A percentile compares a stretch with the other conserved stretches of the same genome.
Conservation (phyloP, 257 asterid species). For the Capsicum rhomboideum region DNA sequence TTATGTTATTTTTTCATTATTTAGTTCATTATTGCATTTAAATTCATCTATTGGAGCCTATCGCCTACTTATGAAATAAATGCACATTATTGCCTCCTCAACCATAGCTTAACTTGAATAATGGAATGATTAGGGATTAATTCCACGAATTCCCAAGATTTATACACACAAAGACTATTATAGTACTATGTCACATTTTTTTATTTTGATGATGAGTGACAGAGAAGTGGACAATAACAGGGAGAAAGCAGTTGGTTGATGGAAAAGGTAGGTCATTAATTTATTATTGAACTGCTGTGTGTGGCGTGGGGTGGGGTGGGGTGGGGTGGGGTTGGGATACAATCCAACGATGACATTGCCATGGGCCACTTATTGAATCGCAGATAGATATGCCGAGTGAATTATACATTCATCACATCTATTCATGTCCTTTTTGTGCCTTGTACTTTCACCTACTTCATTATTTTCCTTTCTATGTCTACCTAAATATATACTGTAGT, state of each 20-base stretch:
- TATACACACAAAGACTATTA: neutral
- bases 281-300: neutral
- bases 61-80: neutral
- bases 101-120: neutral
- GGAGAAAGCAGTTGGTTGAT: neutral
- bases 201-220: neutral
- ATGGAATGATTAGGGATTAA: neutral
- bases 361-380: neutral
- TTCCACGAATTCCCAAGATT: neutral
- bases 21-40: too few relatives aligned
- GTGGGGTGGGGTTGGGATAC: neutral
- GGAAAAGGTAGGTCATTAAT: neutral
- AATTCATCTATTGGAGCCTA: neutral
- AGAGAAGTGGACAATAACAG: neutral
- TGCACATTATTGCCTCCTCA: neutral
- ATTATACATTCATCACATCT: neutral
- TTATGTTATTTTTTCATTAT: too few relatives aligned
- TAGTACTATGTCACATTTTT: neutral
- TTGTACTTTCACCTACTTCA: neutral
- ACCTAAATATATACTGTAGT: neutral
- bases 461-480: neutral
- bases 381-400: neutral
- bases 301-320: too few relatives aligned
- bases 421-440: neutral
- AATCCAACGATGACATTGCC: neutral